Evolutionary conservation across 768 basidiomycete species (phyloP).

Genomic region (Termitomyces sp.): DNA sequence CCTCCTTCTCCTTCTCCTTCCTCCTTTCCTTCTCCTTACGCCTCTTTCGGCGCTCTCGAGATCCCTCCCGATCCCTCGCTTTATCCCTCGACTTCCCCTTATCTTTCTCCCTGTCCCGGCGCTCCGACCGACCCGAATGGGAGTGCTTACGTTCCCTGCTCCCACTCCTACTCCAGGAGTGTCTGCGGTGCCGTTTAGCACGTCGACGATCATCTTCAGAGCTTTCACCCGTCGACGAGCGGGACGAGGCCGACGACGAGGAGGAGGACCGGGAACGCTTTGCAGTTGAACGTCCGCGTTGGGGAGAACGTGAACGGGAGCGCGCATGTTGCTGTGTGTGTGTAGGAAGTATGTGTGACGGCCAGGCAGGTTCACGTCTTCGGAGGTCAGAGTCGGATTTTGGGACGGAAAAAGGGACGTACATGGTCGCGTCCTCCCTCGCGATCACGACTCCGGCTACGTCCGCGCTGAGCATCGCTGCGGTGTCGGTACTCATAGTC

Average conservation of each 20-base stretch:
- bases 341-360: background rate
- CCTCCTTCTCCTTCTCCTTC: constrained; percentile 16
- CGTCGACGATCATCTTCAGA: constrained; percentile 1
- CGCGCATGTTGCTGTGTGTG: constrained; percentile 8
- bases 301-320: background rate
- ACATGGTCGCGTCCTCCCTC: constrained; percentile 11
- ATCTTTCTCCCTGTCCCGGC: background rate
- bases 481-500: background rate
- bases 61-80: constrained; percentile 10
- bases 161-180: constrained; percentile 3
- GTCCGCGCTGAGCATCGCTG: constrained; percentile 1
- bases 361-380: constrained; percentile 9
- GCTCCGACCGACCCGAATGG: background rate
- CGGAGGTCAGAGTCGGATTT: constrained; percentile 15
- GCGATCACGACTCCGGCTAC: background rate
- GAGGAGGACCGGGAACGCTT: constrained; percentile 9
- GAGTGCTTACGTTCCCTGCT: background rate
- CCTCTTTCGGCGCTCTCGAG: constrained; percentile 13
- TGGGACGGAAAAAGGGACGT: constrained; percentile 6
- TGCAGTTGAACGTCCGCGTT: background rate
- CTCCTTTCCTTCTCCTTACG: constrained; percentile 12
- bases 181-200: constrained; percentile 5
- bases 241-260: constrained; percentile 3
- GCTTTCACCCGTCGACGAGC: background rate
- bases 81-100: constrained; percentile 8